Base-by-base conservation (phyloP, 2,329 filamentous ascomycete species). In the Truncatella angustata region DNA sequence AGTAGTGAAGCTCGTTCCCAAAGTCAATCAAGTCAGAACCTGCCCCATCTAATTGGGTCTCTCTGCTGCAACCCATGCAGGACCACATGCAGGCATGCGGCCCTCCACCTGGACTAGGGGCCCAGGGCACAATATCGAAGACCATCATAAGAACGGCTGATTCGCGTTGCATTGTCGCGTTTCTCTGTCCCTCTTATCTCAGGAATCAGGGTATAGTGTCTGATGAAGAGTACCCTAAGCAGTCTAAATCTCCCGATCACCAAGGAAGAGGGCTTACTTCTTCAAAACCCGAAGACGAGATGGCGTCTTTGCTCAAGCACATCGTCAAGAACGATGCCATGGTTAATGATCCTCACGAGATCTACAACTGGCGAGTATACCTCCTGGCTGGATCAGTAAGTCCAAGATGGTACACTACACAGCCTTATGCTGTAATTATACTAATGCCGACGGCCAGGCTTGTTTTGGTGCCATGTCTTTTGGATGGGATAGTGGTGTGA, bases 341-440 rank as follows among this genome's bases (percentile, higher is more conserved):
- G 74, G 82, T 76, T 64, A 70, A 73, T 49, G 86, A 89, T 63
- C 86, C 86, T 12, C 75, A 77, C 14, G 81, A 88, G 66, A 83
- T 88, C 54, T 88, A 88, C 66, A 84, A 84, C 61, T 88, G 85
- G 84, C 78, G 85, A 49, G 83, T 87, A 4, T 86, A 85, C 55
- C 71, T 81, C 47, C 70, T 88, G 52, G 84, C 85, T 20, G 82
- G 77, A 56, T 86, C 84, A 42, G 74, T 76, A 59, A 60, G 70
- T 57, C 44, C 32, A 4, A 37, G 55, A 10, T 2, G 20, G 14
- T n/a, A 5, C 6, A 3, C n/a, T 5, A 11, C 16, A 7, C 39
- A 23, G 39, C 12, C 39, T 12, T 14, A 14, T 11, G 23, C n/a
- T n/a, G 20, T 5, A 28, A 6, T n/a, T 9, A 28, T n/a, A 16